Conservation (phyloP, 768 basidiomycete genomes). For the Boletus fagicola region DNA sequence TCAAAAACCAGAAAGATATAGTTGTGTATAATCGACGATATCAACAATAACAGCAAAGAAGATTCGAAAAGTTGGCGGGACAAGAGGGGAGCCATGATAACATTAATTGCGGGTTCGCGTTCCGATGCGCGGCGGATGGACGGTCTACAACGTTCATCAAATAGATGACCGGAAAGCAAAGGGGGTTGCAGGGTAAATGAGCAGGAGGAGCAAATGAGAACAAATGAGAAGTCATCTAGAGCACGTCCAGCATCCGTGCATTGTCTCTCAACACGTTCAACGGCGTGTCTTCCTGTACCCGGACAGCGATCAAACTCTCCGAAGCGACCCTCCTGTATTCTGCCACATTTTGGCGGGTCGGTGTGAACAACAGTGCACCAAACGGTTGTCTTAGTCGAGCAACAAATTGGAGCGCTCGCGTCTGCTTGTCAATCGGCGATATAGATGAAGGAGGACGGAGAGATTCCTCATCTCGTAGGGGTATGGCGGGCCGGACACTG, state of each 20-base stretch:
- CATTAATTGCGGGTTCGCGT: background rate
- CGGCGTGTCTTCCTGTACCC: background rate
- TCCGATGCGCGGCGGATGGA: background rate
- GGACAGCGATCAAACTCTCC: constrained; percentile 7
- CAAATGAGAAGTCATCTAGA: background rate
- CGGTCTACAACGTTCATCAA: background rate
- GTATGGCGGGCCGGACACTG: background rate
- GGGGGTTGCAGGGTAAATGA: background rate
- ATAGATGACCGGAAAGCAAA: background rate
- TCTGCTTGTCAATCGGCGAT: background rate
- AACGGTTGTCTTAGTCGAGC: constrained; percentile 9
- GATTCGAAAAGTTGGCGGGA: background rate
- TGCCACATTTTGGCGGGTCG: background rate
- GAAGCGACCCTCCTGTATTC: constrained; percentile 14
- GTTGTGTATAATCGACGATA: background rate
- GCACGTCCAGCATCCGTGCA: constrained; percentile 6
- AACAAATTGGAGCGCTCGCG: background rate
- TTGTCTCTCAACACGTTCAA: background rate
- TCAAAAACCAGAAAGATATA: no score
- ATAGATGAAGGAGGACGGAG: background rate
- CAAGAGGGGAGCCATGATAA: background rate
- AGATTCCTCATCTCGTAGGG: background rate
- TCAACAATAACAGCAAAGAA: background rate
- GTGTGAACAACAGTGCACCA: constrained; percentile 9
- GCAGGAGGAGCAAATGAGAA: background rate